phyloP scores from a whole-genome alignment of 192 early-diverging fungal genomes.

The Linnemannia hyalina region DNA sequence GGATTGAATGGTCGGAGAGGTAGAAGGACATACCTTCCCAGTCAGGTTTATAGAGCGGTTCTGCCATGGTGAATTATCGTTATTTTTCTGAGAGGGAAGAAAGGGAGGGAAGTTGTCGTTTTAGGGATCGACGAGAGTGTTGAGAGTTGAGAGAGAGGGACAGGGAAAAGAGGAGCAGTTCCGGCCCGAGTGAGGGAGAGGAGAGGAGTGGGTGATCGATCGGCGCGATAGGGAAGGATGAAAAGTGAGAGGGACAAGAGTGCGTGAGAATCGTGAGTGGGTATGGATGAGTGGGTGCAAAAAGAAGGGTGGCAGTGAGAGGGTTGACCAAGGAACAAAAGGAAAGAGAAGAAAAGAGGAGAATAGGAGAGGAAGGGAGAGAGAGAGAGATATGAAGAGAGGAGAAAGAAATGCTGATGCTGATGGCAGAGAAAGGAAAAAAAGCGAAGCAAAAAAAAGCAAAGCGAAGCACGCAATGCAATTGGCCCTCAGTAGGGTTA shows the following conservation, averaged over 20 bases:
- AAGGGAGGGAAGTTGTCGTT: too few relatives aligned
- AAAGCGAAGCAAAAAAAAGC: neutral
- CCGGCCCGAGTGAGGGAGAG: too few relatives aligned
- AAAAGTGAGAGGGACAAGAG: too few relatives aligned
- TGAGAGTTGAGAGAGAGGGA: too few relatives aligned
- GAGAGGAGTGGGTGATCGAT: too few relatives aligned
- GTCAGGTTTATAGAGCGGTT: neutral
- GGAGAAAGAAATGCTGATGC: neutral
- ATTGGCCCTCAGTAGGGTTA: neutral
- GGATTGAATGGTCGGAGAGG: neutral
- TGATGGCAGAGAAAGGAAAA: neutral
- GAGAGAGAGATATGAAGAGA: neutral
- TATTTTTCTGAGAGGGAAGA: too few relatives aligned
- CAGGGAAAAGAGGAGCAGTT: too few relatives aligned
- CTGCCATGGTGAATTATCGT: neutral
- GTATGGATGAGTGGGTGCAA: too few relatives aligned
- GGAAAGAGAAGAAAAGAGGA: neutral
- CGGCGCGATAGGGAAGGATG: too few relatives aligned
- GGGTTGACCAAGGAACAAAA: neutral
- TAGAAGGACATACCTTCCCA: conserved; percentile 3
- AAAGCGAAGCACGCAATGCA: neutral
- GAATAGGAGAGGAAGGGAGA: neutral
- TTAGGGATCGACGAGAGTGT: too few relatives aligned
- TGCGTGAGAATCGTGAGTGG: too few relatives aligned
- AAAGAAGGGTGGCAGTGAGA: too few relatives aligned